A percentile compares a stretch with the other conserved stretches of the same genome.
Evolutionary conservation across 495 filamentous ascomycete genomes (phyloP).

Genomic region (Copromyces sp.): DNA sequence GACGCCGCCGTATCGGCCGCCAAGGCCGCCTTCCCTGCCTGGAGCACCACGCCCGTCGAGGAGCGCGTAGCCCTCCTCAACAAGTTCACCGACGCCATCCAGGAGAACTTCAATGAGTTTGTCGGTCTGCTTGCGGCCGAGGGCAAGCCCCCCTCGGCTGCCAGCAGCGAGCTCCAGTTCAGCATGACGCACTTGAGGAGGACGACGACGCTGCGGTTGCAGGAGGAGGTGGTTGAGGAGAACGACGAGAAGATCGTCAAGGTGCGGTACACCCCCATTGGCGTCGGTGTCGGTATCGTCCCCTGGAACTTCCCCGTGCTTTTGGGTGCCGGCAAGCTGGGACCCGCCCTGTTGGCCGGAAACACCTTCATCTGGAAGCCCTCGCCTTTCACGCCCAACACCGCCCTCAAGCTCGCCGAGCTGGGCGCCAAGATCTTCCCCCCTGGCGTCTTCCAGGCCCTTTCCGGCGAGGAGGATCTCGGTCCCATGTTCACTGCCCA

Average conservation of each 20-base stretch:
- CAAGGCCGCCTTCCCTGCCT: slow-evolving; percentile 33
- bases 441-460: slow-evolving; percentile 54
- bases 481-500: slow-evolving; percentile 49
- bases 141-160: slow-evolving; percentile 13
- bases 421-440: slow-evolving; percentile 51
- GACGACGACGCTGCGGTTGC: background rate
- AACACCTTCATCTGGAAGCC: slow-evolving; percentile 56
- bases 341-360: slow-evolving; percentile 46
- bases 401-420: slow-evolving; percentile 52
- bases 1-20: slow-evolving; percentile 41
- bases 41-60: slow-evolving; percentile 29
- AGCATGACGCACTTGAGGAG: background rate
- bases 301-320: slow-evolving; percentile 61
- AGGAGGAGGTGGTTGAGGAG: slow-evolving; percentile 27
- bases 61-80: slow-evolving; percentile 44
- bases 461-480: slow-evolving; percentile 57
- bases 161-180: slow-evolving; percentile 28
- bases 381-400: slow-evolving; percentile 58
- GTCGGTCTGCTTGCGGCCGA: slow-evolving; percentile 27
- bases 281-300: slow-evolving; percentile 43
- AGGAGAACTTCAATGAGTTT: slow-evolving; percentile 26
- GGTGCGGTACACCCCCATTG: slow-evolving; percentile 42
- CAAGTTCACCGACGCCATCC: slow-evolving; percentile 37
- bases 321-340: slow-evolving; percentile 44
- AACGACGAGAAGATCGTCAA: slow-evolving; percentile 37